Conservation (phyloP, 2,329 filamentous ascomycete genomes). For the Beauveria scarabaeidicola region DNA sequence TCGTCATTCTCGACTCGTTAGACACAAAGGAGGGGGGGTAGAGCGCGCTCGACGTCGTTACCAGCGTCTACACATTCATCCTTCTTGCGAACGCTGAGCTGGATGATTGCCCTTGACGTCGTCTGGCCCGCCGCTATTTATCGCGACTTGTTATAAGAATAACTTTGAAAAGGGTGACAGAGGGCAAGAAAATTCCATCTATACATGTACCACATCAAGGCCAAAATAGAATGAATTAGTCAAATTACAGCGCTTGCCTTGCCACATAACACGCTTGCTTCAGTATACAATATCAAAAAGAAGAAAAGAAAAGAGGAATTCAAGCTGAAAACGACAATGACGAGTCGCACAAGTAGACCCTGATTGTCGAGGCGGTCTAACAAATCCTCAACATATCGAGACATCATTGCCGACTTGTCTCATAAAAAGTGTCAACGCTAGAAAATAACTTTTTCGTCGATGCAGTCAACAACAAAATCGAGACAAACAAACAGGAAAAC, state of each 20-base stretch:
- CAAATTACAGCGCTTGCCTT: background rate
- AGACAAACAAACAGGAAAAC: background rate
- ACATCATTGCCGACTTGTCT: background rate
- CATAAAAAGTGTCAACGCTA: background rate
- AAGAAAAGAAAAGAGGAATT: background rate
- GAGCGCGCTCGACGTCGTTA: constrained; percentile 6
- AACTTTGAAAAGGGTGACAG: background rate
- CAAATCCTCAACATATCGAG: background rate
- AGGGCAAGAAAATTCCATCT: background rate
- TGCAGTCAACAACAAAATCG: background rate
- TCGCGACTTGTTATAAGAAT: constrained; percentile 24
- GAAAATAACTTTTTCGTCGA: background rate
- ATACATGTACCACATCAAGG: background rate
- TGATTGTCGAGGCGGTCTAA: background rate
- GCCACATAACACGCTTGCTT: background rate
- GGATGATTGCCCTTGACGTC: constrained; percentile 19
- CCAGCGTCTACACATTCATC: constrained; percentile 13
- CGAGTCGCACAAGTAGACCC: background rate
- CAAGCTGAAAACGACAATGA: background rate
- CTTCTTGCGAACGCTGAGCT: constrained; percentile 18
- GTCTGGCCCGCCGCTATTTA: constrained; percentile 28
- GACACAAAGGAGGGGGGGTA: too few relatives aligned
- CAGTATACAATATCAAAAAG: background rate
- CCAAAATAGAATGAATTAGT: background rate
- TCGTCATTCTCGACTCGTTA: too few relatives aligned